Conservation (phyloP, 2,329 filamentous ascomycete species). For the Amauroascus niger region DNA sequence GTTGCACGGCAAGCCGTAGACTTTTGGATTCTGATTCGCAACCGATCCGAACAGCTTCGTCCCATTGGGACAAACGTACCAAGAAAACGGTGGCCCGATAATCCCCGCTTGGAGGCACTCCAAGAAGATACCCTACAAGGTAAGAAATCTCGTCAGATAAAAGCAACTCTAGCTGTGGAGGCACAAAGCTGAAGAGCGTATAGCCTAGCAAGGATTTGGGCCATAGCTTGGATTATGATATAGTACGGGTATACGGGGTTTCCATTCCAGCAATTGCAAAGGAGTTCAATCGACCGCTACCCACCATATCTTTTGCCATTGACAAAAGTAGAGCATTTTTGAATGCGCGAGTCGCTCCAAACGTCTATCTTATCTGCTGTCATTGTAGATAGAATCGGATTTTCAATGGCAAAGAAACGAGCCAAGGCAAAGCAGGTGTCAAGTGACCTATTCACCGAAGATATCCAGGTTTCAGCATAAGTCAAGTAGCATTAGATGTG, state of each 20-base stretch:
- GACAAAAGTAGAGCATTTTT: conserved; percentile 53
- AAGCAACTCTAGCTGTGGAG: background rate
- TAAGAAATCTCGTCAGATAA: background rate
- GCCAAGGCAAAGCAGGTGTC: background rate
- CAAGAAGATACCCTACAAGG: conserved; percentile 44
- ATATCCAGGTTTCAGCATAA: background rate
- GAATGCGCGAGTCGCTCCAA: conserved; percentile 56
- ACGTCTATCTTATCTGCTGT: conserved; percentile 51
- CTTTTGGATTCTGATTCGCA: too few relatives aligned
- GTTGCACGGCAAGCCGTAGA: too few relatives aligned
- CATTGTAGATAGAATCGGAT: background rate
- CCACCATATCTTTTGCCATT: conserved; percentile 60
- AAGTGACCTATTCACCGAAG: background rate
- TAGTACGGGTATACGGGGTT: too few relatives aligned
- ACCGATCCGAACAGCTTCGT: background rate
- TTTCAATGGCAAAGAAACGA: background rate
- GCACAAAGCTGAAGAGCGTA: background rate
- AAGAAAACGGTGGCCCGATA: conserved; percentile 47
- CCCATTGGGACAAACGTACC: conserved; percentile 25
- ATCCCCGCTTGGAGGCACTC: conserved; percentile 35
- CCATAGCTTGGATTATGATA: too few relatives aligned
- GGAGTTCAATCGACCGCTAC: conserved; percentile 10
- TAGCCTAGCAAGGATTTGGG: background rate
- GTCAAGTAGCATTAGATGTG: background rate
- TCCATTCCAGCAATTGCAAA: too few relatives aligned